Conservation (phyloP, 2,329 filamentous ascomycete genomes). For the Magnaporthales sp. region DNA sequence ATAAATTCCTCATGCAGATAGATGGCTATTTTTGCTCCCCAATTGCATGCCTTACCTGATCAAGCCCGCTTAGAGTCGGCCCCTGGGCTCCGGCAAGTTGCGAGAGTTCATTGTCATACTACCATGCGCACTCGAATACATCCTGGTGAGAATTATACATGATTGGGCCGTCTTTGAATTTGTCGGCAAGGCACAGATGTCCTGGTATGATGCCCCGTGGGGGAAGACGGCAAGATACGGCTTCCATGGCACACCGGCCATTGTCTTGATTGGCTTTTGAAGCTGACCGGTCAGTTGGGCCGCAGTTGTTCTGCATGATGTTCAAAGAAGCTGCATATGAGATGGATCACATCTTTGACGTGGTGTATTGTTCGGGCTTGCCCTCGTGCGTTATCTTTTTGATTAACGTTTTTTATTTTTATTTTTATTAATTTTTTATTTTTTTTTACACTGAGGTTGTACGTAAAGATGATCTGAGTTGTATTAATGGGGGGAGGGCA, state of each 20-base stretch:
- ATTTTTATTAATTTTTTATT: no score
- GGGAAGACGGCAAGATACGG: not conserved
- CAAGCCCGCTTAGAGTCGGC: not conserved
- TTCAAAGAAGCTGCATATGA: not conserved
- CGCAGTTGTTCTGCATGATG: not conserved
- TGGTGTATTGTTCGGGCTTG: not conserved
- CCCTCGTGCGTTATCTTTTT: not conserved
- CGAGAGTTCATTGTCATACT: not conserved
- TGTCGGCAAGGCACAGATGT: no score
- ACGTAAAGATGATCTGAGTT: no score
- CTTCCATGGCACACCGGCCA: not conserved
- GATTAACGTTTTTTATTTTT: not conserved
- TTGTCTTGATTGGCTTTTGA: not conserved
- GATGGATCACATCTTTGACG: not conserved
- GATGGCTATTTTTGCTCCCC: not conserved
- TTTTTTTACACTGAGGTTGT: no score
- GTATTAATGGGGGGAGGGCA: no score
- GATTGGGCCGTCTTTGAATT: not conserved
- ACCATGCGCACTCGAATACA: not conserved
- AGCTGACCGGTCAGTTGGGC: not conserved
- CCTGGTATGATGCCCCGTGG: not conserved
- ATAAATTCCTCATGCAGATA: not conserved
- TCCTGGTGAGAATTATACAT: not conserved
- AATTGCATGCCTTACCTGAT: not conserved
- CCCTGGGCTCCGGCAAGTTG: not conserved